A percentile compares a stretch with the other conserved stretches of the same genome.
Conservation (phyloP, 441 rosid species). For the Isatis lusitanica region DNA sequence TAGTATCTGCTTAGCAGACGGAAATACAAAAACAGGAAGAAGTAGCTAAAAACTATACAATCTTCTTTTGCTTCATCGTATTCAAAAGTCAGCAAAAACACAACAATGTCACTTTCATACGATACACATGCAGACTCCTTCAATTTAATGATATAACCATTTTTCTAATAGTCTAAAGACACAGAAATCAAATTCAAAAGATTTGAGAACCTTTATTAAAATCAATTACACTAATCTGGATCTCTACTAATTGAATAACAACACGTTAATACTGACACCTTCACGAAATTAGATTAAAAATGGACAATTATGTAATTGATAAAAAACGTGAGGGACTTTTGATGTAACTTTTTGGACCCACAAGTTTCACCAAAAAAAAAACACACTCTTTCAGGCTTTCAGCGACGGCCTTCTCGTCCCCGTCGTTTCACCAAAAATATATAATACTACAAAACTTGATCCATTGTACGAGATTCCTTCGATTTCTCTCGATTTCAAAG, state of each 20-base stretch:
- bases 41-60: background rate
- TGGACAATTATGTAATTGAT: background rate
- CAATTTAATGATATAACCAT: background rate
- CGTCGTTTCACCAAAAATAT: background rate
- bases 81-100: background rate
- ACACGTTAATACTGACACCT: background rate
- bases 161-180: background rate
- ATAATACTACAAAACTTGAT: background rate
- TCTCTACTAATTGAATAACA: background rate
- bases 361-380: background rate
- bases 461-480: slow-evolving; percentile 14
- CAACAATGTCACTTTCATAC: slow-evolving; percentile 8
- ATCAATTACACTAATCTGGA: background rate
- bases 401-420: slow-evolving; percentile 5
- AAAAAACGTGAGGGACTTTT: background rate
- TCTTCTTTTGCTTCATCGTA: background rate
- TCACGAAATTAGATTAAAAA: background rate
- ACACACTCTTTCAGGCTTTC: background rate
- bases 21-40: slow-evolving; percentile 4
- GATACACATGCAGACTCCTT: slow-evolving; percentile 3
- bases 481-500: background rate
- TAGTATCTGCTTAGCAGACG: background rate
- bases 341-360: background rate
- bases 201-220: background rate
- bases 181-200: background rate